Evolutionary conservation across 208 protist species (phyloP).

Genomic region (Trypanosomatidae sp.): DNA sequence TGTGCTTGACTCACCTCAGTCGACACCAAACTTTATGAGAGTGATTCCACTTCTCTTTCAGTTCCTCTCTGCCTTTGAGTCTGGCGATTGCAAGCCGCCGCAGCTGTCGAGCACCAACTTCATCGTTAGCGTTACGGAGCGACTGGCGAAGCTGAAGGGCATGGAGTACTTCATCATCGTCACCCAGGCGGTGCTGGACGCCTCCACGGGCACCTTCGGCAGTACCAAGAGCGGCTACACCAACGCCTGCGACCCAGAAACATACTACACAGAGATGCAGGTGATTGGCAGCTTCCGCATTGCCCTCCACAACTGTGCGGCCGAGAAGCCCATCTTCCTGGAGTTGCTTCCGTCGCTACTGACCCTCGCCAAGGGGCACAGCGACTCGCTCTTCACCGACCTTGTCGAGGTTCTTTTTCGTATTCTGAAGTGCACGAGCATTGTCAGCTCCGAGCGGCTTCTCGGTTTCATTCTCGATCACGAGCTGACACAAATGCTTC

Average conservation of each 20-base stretch:
- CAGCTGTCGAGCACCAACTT: conserved; percentile 56
- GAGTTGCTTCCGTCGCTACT: conserved; percentile 67
- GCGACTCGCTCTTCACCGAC: conserved; percentile 37
- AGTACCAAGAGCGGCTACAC: conserved; percentile 13
- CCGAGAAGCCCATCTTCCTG: conserved; percentile 78
- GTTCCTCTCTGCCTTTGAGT: conserved; percentile 73
- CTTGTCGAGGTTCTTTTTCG: conserved; percentile 48
- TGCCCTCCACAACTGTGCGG: conserved; percentile 43
- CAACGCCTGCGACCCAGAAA: conserved; percentile 10
- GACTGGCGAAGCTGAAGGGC: conserved; percentile 39
- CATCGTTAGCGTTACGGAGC: conserved; percentile 36
- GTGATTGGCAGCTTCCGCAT: conserved; percentile 53
- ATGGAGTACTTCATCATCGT: conserved; percentile 67
- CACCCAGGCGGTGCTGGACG: conserved; percentile 64
- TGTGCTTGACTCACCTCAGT: conserved; percentile 31
- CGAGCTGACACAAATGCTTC: conserved; percentile 53
- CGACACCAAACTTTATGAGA: conserved; percentile 37
- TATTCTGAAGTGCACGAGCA: conserved; percentile 57
- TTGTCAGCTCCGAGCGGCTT: conserved; percentile 53
- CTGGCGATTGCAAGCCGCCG: conserved; percentile 46
- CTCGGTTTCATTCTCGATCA: conserved; percentile 54
- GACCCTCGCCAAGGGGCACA: conserved; percentile 34
- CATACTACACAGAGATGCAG: conserved; percentile 24
- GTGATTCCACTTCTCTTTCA: conserved; percentile 70
- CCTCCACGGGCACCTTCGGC: conserved; percentile 55